Base-by-base conservation (phyloP, 2,329 filamentous ascomycete species). In the Aspergillus sp. region DNA sequence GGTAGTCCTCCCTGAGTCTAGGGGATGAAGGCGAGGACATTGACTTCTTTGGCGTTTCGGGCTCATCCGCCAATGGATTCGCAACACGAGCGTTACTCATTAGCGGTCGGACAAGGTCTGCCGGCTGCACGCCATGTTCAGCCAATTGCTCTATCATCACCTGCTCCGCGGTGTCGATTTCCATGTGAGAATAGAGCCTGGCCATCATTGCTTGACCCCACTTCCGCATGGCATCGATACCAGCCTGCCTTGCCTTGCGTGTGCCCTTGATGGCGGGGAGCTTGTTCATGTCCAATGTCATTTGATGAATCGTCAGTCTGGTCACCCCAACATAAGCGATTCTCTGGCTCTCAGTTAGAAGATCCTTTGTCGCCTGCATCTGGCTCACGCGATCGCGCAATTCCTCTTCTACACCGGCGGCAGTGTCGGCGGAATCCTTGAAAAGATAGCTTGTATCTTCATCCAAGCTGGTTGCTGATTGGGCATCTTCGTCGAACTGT, bases 191-290 rank as follows among this genome's bases (percentile, higher is more conserved):
- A 75, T 98, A 99, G 11, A 99, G 76, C 23, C 94, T 87, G 62
- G 97, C 87, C 93, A 99, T 99, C 84, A 96, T 96, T 80, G 96
- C 96, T 75, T 99, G 95, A 59, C 90, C 88, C 94, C 94, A 99
- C 90, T 97, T 97, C 76, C 90, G 90, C 80, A 91, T 89, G 38
- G 88, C 86, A 75, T 97, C 95, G 10, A 87, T 80, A 0, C 90
- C 86, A 62, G 89, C 79, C 30, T 85, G 83, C 10, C 92, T 74
- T 47, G 87, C 81, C 74, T 94, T 97, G 76, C 89, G 95, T 1
- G 86, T 84, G 44, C 82, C 84, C 69, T 84, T 91, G 2, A 84
- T 87, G 30, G 68, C 58, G 27, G 79, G 84, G 41, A 93, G 74
- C 10, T 77, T 75, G 59, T 91, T 86, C 57, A 88, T 74, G 32